Evolutionary conservation across 768 basidiomycete species (phyloP).

Genomic region (Auricularia sp.): DNA sequence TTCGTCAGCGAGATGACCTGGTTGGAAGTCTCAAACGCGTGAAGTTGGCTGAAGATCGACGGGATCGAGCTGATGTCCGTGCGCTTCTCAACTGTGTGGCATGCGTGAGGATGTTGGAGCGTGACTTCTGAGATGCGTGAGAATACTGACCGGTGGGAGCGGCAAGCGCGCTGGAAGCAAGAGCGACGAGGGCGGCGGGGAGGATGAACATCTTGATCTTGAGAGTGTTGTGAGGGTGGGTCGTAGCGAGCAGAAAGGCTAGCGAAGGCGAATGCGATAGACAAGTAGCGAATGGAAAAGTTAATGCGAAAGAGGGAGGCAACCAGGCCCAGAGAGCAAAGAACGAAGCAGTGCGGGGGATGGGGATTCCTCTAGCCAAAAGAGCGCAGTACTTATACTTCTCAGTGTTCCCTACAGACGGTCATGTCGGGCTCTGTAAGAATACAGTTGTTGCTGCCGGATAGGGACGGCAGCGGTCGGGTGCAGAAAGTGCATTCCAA

Average conservation of each 20-base stretch:
- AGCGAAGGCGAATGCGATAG: neutral
- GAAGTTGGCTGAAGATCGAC: neutral
- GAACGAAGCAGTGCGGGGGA: neutral
- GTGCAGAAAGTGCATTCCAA: neutral
- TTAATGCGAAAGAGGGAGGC: neutral
- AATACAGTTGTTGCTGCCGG: neutral
- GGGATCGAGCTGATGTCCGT: neutral
- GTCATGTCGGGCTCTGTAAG: neutral
- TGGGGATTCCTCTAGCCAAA: neutral
- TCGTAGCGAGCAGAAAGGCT: neutral
- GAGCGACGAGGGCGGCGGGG: neutral
- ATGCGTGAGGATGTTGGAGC: neutral
- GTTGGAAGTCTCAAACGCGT: neutral
- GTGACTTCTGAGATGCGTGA: neutral
- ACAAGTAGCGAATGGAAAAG: neutral
- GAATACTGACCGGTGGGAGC: neutral
- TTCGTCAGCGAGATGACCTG: neutral
- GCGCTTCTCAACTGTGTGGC: neutral
- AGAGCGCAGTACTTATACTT: neutral
- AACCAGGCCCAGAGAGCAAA: neutral
- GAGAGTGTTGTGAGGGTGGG: neutral
- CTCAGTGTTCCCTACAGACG: neutral
- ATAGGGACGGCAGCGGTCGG: neutral
- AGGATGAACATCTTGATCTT: neutral
- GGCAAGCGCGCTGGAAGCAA: neutral